Conservation (phyloP, 192 early-diverging fungal genomes). For the Powellomyces hirtus region DNA sequence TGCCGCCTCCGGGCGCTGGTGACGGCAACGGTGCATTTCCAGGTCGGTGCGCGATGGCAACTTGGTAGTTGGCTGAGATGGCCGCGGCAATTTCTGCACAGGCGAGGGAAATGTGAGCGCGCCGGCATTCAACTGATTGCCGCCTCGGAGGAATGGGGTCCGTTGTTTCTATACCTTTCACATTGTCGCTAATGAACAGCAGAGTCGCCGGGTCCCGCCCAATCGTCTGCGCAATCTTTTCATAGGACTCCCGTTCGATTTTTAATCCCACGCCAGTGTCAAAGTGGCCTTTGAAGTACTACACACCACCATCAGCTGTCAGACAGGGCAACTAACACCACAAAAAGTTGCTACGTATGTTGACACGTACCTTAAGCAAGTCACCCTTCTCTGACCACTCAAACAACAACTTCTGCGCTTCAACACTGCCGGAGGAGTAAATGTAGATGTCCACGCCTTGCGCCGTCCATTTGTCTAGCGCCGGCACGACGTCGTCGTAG, state of each 20-base stretch:
- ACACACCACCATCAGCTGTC: no score
- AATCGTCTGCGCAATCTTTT: slow-evolving; percentile 70
- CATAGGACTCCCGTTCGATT: slow-evolving; percentile 65
- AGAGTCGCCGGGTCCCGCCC: slow-evolving; percentile 44
- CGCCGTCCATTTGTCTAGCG: slow-evolving; percentile 68
- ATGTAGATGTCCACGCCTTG: slow-evolving; percentile 74
- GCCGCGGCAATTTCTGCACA: slow-evolving; percentile 81
- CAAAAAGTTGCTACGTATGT: no score
- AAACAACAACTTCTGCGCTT: slow-evolving; percentile 93
- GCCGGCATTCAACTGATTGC: no score
- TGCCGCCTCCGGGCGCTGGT: no score
- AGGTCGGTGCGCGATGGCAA: slow-evolving; percentile 67
- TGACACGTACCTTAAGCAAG: slow-evolving; percentile 61
- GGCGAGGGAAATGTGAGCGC: no score
- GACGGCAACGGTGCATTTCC: slow-evolving; percentile 65
- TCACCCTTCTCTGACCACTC: slow-evolving; percentile 78
- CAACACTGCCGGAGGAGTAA: slow-evolving; percentile 94
- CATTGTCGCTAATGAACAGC: slow-evolving; percentile 92
- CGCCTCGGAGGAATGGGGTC: no score
- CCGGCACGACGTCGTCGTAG: slow-evolving; percentile 82
- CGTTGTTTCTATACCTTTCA: slow-evolving; percentile 55
- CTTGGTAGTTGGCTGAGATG: slow-evolving; percentile 64
- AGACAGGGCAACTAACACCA: neutral
- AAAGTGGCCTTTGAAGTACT: slow-evolving; percentile 83
- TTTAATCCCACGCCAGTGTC: slow-evolving; percentile 91